Percentiles rank a stretch among this genome's conserved stretches.
Evolutionary conservation across 75 land plant species (phyloP).

Genomic region (Pseudotsuga menziesii): DNA sequence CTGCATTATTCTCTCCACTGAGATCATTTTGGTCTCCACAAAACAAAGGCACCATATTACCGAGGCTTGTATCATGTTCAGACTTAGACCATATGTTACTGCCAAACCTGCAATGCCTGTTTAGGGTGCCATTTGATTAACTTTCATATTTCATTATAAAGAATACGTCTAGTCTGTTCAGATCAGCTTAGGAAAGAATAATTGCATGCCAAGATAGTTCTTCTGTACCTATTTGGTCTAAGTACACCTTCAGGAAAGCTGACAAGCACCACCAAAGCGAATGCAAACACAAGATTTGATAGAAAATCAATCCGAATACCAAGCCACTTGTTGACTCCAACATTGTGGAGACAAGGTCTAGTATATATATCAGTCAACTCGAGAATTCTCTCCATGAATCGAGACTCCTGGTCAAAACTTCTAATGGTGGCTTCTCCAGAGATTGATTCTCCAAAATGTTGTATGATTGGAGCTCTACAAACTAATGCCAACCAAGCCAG

Average conservation of each 20-base stretch:
- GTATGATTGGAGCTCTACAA: slow-evolving; percentile 67
- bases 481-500: no score
- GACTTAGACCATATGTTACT: slow-evolving; percentile 72
- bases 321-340: slow-evolving; percentile 80
- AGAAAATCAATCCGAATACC: slow-evolving; percentile 71
- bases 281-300: slow-evolving; percentile 55
- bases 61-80: slow-evolving; percentile 54
- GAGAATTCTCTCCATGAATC: slow-evolving; percentile 49
- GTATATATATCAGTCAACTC: slow-evolving; percentile 44
- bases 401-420: slow-evolving; percentile 53
- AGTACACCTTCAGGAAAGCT: slow-evolving; percentile 30
- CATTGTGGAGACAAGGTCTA: slow-evolving; percentile 55
- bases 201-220: not conserved
- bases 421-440: slow-evolving; percentile 68
- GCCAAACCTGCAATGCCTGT: slow-evolving; percentile 82
- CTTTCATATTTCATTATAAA: not conserved
- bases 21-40: slow-evolving; percentile 73
- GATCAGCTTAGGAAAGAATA: not conserved
- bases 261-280: slow-evolving; percentile 57
- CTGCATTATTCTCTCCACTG: slow-evolving; percentile 84
- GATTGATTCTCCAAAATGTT: slow-evolving; percentile 69
- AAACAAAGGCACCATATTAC: slow-evolving; percentile 67
- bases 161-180: not conserved
- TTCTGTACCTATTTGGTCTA: not conserved
- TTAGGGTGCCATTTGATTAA: not conserved